A percentile compares a stretch with the other conserved stretches of the same genome.
These are phyloP conservation scores for Calonectria hawksworthii DNA, from an alignment of 2,329 filamentous ascomycete species.

Conservation along the genomic window DNA sequence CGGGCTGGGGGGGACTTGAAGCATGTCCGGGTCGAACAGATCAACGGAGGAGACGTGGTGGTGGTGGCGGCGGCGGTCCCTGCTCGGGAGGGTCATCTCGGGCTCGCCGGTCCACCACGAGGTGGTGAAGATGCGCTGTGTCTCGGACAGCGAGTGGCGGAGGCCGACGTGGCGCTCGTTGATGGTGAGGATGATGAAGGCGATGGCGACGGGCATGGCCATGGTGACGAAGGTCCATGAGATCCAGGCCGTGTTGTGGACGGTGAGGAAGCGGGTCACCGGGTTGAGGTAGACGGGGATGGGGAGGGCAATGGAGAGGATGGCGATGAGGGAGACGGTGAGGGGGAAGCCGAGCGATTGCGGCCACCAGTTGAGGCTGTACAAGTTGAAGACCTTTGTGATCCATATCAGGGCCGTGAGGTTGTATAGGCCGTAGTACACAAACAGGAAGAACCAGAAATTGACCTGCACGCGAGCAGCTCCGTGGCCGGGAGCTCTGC, in stretches of 20 bases:
- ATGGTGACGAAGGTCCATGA: conserved; percentile 79
- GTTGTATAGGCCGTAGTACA: conserved; percentile 80
- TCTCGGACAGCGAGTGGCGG: conserved; percentile 73
- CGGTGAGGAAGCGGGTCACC: conserved; percentile 65
- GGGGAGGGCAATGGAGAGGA: conserved; percentile 71
- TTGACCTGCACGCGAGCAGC: conserved; percentile 74
- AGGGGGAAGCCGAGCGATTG: conserved; percentile 73
- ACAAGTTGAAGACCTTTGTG: conserved; percentile 79
- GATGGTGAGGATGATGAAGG: conserved; percentile 73
- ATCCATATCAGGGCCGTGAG: conserved; percentile 78
- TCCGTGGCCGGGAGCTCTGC: conserved; percentile 72
- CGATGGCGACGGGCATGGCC: conserved; percentile 77
- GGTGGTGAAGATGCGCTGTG: conserved; percentile 76
- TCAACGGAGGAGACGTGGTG: conserved; percentile 53
- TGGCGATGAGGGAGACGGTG: conserved; percentile 73
- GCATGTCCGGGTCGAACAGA: conserved; percentile 55
- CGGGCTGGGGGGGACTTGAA: conserved; percentile 43
- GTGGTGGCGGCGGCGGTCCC: conserved; percentile 58
- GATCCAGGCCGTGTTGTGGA: conserved; percentile 78
- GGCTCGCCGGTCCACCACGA: conserved; percentile 76
- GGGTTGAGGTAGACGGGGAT: conserved; percentile 72
- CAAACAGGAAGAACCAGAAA: conserved; percentile 80
- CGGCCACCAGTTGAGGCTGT: conserved; percentile 81
- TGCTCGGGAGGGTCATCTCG: conserved; percentile 57
- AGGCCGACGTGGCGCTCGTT: conserved; percentile 75